phyloP scores from a whole-genome alignment of 1,139 yeast genomes.

The Torulaspora globosa region DNA sequence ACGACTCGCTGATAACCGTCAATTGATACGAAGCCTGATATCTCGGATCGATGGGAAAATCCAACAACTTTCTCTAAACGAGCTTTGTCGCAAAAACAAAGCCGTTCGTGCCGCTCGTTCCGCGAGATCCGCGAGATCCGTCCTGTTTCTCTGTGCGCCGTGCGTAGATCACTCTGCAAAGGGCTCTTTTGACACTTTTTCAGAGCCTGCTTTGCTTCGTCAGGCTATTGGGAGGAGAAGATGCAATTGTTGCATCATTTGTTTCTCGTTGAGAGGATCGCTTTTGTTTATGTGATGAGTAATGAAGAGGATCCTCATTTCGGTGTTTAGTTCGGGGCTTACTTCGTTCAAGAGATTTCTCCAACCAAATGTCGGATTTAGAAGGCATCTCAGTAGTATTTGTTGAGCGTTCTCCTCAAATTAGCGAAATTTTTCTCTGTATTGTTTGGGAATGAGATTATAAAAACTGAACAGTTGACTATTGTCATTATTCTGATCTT shows the following conservation, averaged over 20 bases:
- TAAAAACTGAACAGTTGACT: not conserved
- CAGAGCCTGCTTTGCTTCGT: no score
- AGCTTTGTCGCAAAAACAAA: not conserved
- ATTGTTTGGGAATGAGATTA: not conserved
- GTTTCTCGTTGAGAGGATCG: not conserved
- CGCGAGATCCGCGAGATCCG: not conserved
- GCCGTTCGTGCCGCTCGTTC: conserved; percentile 3
- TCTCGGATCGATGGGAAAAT: conserved; percentile 6
- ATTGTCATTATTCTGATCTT: not conserved
- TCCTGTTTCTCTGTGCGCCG: conserved; percentile 1
- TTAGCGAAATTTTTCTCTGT: not conserved
- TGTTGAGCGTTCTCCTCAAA: not conserved
- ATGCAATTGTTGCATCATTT: conserved; percentile 2
- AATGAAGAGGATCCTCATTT: not conserved
- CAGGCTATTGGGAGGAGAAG: not conserved
- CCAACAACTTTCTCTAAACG: conserved; percentile 8
- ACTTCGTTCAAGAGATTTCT: not conserved
- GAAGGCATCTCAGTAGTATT: not conserved
- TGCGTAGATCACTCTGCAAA: not conserved
- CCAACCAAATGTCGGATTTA: not conserved
- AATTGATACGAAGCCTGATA: not conserved
- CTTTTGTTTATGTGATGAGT: not conserved
- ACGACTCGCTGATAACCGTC: conserved; percentile 46
- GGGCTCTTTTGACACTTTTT: conserved; percentile 2
- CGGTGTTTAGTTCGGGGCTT: not conserved